Evolutionary conservation across 768 basidiomycete species (phyloP), one percentile per base, ranked within the genome.

Genomic region (Leucocoprinus leucothites): DNA sequence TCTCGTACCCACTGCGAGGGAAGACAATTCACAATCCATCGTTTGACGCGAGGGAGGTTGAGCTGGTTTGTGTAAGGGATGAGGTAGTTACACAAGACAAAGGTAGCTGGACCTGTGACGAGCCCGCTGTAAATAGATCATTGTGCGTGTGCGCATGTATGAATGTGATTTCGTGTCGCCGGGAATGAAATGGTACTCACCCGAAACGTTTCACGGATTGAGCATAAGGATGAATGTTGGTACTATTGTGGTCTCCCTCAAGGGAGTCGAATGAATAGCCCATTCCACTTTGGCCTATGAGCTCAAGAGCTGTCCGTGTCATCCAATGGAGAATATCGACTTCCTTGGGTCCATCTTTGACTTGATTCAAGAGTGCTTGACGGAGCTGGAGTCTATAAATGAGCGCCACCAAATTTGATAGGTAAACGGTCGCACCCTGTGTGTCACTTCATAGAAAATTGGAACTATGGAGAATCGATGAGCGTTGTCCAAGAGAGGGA

Each of bases 241-340:
- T 24, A 2, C 58, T 57, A 1, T 41, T 54, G 11, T 45, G 52
- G 7, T 71, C 68, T 22, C 69, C 69, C 11, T 59, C 62, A 9
- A 79, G 64, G 0, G 67, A 46, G 52, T 75, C 74, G 38, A 75
- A 75, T 7, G 71, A 73, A 47, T 69, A 67, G 11, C 74, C 74
- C 14, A 81, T 63, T 1, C 78, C 77, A 25, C 72, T 74, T 63
- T 77, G 76, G 6, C 76, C 77, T 35, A 82, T 71, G 42, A 79
- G 65, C 50, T 81, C 78, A n/a, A 80, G 67, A 13, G 79, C 75
- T 13, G 73, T 69, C 13, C 78, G 69, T 16, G 71, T 58, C 63
- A 71, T 67, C 73, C 73, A 74, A 6, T 63, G 52, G 3, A 66
- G 47, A n/a, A 73, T 40, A 48, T 74, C 70, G 28, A 74, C 58